Evolutionary conservation across 1,284 basidiomycete species (phyloP).

Genomic region (Cronartium quercuum): DNA sequence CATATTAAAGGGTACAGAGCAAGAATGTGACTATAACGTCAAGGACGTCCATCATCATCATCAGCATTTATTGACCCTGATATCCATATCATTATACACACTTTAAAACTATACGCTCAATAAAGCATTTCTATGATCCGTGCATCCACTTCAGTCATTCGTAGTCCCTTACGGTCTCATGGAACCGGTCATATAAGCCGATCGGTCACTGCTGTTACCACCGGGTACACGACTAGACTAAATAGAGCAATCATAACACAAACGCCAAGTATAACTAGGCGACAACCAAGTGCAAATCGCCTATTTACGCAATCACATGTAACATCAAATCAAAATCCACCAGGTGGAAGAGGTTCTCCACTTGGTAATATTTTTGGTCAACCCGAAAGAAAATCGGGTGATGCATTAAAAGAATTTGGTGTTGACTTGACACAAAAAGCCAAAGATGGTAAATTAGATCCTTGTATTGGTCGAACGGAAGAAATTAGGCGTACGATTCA

Average conservation of each 20-base stretch:
- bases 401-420: conserved; percentile 55
- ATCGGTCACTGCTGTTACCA: not conserved
- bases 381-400: conserved; percentile 42
- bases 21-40: too few relatives aligned
- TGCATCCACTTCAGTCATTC: not conserved
- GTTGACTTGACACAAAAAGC: conserved; percentile 78
- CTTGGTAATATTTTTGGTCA: conserved; percentile 47
- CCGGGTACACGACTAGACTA: not conserved
- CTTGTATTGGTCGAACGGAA: conserved; percentile 65
- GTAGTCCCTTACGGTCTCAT: not conserved
- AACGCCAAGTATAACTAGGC: not conserved
- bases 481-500: conserved; percentile 87
- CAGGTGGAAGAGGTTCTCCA: conserved; percentile 41
- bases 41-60: too few relatives aligned
- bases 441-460: conserved; percentile 75
- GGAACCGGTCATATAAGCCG: not conserved
- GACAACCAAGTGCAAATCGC: not conserved
- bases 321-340: not conserved
- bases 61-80: too few relatives aligned
- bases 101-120: too few relatives aligned
- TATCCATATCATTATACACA: too few relatives aligned
- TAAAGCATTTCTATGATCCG: not conserved
- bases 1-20: too few relatives aligned
- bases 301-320: not conserved
- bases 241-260: not conserved